These are phyloP conservation scores for Pestalotiopsis sp. DNA, from an alignment of 2,329 filamentous ascomycete genomes.

Conservation along the genomic window DNA sequence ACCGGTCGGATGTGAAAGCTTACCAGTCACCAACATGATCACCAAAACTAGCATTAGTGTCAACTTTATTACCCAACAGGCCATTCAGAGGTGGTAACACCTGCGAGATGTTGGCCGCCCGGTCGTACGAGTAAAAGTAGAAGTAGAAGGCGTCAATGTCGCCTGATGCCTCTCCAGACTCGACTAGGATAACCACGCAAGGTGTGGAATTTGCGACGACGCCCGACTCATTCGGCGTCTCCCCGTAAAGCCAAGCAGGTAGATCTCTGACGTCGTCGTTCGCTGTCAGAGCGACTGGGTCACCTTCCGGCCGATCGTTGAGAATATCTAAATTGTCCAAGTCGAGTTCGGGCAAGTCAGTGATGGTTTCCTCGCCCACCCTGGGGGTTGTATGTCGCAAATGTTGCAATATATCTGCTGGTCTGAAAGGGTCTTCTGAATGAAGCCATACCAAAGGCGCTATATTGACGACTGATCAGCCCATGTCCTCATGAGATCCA, in stretches of 20 bases:
- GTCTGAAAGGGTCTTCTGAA: slow-evolving; percentile 7
- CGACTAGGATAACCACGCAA: slow-evolving; percentile 1
- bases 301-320: neutral
- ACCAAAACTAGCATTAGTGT: neutral
- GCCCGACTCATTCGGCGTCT: slow-evolving; percentile 1
- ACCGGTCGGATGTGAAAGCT: neutral
- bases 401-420: slow-evolving; percentile 7
- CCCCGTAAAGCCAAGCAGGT: slow-evolving; percentile 3
- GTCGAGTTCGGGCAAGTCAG: neutral
- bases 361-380: neutral
- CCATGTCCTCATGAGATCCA: neutral
- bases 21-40: slow-evolving; percentile 9
- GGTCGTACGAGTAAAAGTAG: slow-evolving; percentile 10
- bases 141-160: slow-evolving; percentile 8
- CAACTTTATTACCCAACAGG: neutral
- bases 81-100: neutral
- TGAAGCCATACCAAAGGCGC: slow-evolving; percentile 5
- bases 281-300: slow-evolving; percentile 1
- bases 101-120: slow-evolving; percentile 5
- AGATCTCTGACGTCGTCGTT: neutral
- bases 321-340: slow-evolving; percentile 1
- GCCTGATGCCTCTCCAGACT: neutral
- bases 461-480: neutral
- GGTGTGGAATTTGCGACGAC: neutral
- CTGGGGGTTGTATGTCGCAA: neutral